Evolutionary conservation across 1,139 yeast genomes (phyloP).

Genomic region (Yamadazyma atmosphaerica): DNA sequence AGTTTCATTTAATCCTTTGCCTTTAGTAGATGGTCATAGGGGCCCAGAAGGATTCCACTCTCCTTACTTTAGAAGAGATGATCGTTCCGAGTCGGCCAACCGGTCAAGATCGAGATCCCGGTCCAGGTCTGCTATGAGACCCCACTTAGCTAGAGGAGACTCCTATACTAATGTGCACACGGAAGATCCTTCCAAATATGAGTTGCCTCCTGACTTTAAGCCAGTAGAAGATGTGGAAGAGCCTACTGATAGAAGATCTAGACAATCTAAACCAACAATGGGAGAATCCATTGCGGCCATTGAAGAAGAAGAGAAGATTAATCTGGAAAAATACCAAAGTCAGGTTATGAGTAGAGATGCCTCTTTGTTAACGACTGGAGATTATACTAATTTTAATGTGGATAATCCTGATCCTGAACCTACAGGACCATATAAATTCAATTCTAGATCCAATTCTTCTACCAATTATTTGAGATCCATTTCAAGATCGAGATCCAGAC

Average conservation of each 20-base stretch:
- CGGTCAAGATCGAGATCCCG: constrained; percentile 23
- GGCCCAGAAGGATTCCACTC: constrained; percentile 36
- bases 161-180: constrained; percentile 53
- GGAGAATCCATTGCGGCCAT: constrained; percentile 52
- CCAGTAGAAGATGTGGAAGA: constrained; percentile 20
- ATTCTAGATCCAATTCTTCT: constrained; percentile 35
- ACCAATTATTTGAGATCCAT: constrained; percentile 59
- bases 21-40: constrained; percentile 10
- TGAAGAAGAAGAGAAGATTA: constrained; percentile 27
- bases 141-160: constrained; percentile 68
- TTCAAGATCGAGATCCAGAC: constrained; percentile 62
- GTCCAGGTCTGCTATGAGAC: constrained; percentile 36
- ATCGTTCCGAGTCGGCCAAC: constrained; percentile 27
- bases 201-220: constrained; percentile 43
- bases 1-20: constrained; percentile 12
- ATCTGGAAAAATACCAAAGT: constrained; percentile 16
- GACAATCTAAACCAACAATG: constrained; percentile 50
- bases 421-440: constrained; percentile 24
- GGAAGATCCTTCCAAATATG: constrained; percentile 44
- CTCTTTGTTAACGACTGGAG: constrained; percentile 50
- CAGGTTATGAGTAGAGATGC: constrained; percentile 33
- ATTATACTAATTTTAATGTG: constrained; percentile 49
- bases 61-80: constrained; percentile 45
- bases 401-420: constrained; percentile 31
- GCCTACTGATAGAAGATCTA: constrained; percentile 38